Evolutionary conservation across 129 eudicot species (phyloP).

Genomic region (Centella asiatica): DNA sequence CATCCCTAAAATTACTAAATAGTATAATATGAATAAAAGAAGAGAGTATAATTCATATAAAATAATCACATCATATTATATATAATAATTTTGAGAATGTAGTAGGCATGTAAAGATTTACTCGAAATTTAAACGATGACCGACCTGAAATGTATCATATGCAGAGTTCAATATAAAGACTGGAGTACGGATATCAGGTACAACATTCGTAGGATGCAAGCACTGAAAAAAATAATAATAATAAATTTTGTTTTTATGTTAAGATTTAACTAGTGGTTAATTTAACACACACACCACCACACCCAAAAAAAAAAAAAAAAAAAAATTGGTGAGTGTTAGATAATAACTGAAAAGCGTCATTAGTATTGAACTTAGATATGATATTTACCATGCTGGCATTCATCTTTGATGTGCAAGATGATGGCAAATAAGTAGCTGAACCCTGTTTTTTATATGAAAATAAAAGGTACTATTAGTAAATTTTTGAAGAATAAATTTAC

Average conservation of each 20-base stretch:
- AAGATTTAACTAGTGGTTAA: too few relatives aligned
- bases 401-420: conserved; percentile 9
- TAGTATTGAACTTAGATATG: background rate
- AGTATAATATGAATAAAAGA: too few relatives aligned
- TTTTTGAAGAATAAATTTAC: too few relatives aligned
- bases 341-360: background rate
- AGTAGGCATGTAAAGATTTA: too few relatives aligned
- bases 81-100: too few relatives aligned
- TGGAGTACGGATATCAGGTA: conserved; percentile 2
- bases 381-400: background rate
- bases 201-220: background rate
- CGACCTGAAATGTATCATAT: conserved; percentile 8
- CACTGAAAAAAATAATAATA: background rate
- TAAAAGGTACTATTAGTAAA: too few relatives aligned
- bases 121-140: too few relatives aligned
- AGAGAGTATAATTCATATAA: too few relatives aligned
- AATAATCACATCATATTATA: too few relatives aligned
- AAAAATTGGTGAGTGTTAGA: background rate
- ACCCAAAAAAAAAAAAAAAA: background rate
- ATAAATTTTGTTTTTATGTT: background rate
- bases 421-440: background rate
- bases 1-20: too few relatives aligned
- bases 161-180: background rate
- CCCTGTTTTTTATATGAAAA: too few relatives aligned
- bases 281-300: too few relatives aligned